Base-by-base conservation (phyloP, 495 filamentous ascomycete species). In the Neurospora sp. region DNA sequence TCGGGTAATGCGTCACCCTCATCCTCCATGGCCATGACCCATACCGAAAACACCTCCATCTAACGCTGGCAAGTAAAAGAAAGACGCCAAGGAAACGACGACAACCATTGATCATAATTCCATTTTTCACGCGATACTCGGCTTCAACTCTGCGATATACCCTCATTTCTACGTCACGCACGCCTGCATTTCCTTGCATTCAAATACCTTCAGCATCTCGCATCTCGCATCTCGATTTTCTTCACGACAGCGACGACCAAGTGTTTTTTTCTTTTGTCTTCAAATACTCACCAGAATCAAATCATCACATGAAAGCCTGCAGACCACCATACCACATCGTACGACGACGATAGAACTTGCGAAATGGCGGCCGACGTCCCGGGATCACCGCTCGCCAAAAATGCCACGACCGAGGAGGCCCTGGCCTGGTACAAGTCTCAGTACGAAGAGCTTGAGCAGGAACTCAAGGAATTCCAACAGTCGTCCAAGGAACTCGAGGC, bases 361-460 rank as follows among this genome's bases (percentile, higher is more conserved):
- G 53, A 76, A 79, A 89, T 90, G 85, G 88, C 90, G 53, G 11
- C 48, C 48, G 12, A 18, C 27, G 31, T 66, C 53, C 53, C 53
- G 2, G 53, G 27, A 66, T 66, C 53, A 66, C 53, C 53, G 12
- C 53, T 59, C 11, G n/a, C 53, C 53, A 35, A 66, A 35, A 66
- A 66, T 37, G 83, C 89, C 71, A 87, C 85, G 37, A 80, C 85
- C 40, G 89, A 92, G 78, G 91, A 94, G 75, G 91, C 94, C 70
- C 83, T 98, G 37, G 88, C 91, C 46, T 97, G 94, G 86, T 98
- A 98, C 86, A 98, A 99, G 82, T 82, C 90, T 53, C 96, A 99
- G 81, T 98, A 98, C 85, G 93, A 97, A 80, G 89, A 93, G 78
- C 87, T 99, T 11, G 95, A 96, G 83, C 85, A 90, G 69, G 96